Base-by-base conservation (phyloP, 2,329 filamentous ascomycete genomes). In the Phyllosticta capitalensis region DNA sequence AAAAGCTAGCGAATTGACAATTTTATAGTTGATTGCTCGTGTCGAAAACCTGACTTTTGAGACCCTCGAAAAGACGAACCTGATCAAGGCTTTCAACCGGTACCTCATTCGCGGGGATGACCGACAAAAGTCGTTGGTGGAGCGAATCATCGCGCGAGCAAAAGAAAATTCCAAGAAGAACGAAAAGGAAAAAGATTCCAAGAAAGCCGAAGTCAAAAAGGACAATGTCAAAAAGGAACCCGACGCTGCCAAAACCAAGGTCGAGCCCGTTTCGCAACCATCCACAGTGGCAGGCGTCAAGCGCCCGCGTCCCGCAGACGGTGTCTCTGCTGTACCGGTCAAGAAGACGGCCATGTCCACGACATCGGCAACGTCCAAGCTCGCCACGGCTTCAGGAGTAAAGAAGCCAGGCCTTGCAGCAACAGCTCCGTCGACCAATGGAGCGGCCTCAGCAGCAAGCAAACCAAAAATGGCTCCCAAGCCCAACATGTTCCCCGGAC, bases 41-140 rank as follows among this genome's bases (percentile, higher is more conserved):
- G 83, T 84, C 61, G 83, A 81, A 38, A 86, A 85, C 61, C 79
- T 85, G 50, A 83, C 79, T 54, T 82, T 80, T 63, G 83, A 81
- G 61, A 78, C 78, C 52, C 70, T 84, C 50, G 81, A 85, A 64
- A 84, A 81, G 62, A 81, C 84, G 49, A 88, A 88, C 66, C 81
- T 90, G 59, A 80, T 83, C 60, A 83, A 81, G 58, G 81, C 88
- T 17, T 78, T 84, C 49, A 83, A 83, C 62, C 79, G 82, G 9
- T 83, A 87, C 67, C 79, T 79, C 61, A 85, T 83, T 66, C 84
- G 83, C 66, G 86, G 83, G 24, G 85, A 88, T 66, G 78, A 81
- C 0, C 82, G 86, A 56, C 81, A 83, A 54, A 86, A 86, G 65
- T 79, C 78, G 4, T 74, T 86, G 53, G 82, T 87, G 4, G 78